Percentiles rank a stretch among this genome's conserved stretches.
phyloP scores from a whole-genome alignment of 106 monocot species.

The Posidonia australis region DNA sequence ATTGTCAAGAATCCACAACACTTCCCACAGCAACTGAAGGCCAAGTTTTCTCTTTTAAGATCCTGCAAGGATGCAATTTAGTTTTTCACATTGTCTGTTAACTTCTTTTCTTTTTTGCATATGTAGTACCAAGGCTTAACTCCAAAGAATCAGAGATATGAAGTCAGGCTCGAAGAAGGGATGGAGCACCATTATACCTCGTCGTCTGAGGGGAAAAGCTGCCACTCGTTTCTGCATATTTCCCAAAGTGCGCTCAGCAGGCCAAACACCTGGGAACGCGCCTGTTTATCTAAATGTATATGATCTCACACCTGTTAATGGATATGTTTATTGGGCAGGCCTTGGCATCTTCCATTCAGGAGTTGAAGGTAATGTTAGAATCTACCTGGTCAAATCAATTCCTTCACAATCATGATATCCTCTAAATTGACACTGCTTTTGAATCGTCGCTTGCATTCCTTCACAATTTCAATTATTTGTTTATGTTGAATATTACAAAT shows the following conservation, averaged over 20 bases:
- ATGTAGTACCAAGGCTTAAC: neutral
- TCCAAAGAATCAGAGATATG: slow-evolving; percentile 15
- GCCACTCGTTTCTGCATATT: slow-evolving; percentile 40
- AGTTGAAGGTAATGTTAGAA: slow-evolving; percentile 43
- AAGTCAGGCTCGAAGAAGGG: slow-evolving; percentile 42
- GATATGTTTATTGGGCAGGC: slow-evolving; percentile 66
- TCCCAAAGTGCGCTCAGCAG: slow-evolving; percentile 38
- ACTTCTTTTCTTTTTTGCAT: neutral
- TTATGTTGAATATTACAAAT: too few species aligned
- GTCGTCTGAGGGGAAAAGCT: slow-evolving; percentile 30
- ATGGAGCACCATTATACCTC: slow-evolving; percentile 31
- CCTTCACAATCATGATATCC: too few species aligned
- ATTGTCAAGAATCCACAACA: too few species aligned
- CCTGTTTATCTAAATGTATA: slow-evolving; percentile 65
- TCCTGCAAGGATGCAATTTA: neutral
- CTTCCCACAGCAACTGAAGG: too few species aligned
- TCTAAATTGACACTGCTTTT: too few species aligned
- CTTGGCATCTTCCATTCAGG: slow-evolving; percentile 67
- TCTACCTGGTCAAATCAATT: too few species aligned
- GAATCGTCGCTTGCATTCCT: too few species aligned
- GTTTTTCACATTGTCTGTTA: neutral
- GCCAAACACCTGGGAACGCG: slow-evolving; percentile 36
- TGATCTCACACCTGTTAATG: slow-evolving; percentile 53
- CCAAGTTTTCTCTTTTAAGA: too few species aligned
- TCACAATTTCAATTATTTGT: too few species aligned